phyloP scores from a whole-genome alignment of 2,329 filamentous ascomycete species.

The Ophiostoma fasciatum region DNA sequence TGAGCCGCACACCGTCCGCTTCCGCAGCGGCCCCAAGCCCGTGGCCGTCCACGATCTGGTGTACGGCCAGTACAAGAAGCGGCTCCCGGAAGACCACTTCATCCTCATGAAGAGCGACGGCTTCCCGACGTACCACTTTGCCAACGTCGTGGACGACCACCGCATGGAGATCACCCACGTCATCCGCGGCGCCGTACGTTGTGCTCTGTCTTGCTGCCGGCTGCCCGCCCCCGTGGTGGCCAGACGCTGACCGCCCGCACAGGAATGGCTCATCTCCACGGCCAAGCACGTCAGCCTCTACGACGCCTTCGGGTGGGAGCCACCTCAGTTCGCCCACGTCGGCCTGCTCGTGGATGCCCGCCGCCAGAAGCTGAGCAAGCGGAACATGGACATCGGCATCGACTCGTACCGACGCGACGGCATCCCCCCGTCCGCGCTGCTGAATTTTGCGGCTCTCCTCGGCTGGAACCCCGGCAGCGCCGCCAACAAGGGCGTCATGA shows the following conservation, averaged over 20 bases:
- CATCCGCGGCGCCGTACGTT: conserved; percentile 66
- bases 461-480: conserved; percentile 55
- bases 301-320: conserved; percentile 58
- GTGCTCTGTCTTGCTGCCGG: too few relatives aligned
- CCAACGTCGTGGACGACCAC: conserved; percentile 93
- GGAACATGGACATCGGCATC: conserved; percentile 43
- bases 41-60: conserved; percentile 62
- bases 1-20: conserved; percentile 62
- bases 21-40: conserved; percentile 49
- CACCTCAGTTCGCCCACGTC: conserved; percentile 66
- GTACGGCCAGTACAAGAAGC: conserved; percentile 52
- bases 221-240: conserved; percentile 7
- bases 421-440: conserved; percentile 34
- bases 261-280: conserved; percentile 94
- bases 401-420: conserved; percentile 32
- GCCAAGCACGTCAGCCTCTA: conserved; percentile 61
- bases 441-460: conserved; percentile 73
- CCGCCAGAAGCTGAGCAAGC: conserved; percentile 76
- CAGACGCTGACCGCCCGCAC: too few relatives aligned
- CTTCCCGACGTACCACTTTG: conserved; percentile 89
- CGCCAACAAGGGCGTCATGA: conserved; percentile 52
- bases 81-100: conserved; percentile 55
- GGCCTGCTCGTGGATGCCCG: conserved; percentile 55
- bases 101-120: conserved; percentile 86
- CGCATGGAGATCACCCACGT: conserved; percentile 94